Evolutionary conservation across 2,329 filamentous ascomycete species (phyloP).

Genomic region (Aulographum hederae): DNA sequence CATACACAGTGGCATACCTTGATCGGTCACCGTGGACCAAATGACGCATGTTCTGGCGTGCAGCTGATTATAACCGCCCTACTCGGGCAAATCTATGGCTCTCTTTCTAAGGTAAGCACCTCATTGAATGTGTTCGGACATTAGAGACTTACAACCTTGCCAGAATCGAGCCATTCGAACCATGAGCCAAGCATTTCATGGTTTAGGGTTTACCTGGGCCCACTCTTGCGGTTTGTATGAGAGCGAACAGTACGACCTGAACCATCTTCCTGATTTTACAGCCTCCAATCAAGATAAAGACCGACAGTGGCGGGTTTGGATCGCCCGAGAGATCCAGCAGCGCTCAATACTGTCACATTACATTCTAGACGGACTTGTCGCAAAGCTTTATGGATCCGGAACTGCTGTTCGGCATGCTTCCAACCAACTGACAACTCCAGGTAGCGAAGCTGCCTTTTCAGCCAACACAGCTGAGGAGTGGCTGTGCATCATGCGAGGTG

Average conservation of each 20-base stretch:
- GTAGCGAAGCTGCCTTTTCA: background rate
- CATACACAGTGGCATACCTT: conserved; percentile 27
- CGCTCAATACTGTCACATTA: conserved; percentile 26
- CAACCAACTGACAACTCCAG: too few species aligned
- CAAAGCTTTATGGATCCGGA: conserved; percentile 23
- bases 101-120: too few species aligned
- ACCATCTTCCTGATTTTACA: too few species aligned
- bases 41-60: conserved; percentile 24
- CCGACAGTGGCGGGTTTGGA: conserved; percentile 26
- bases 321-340: conserved; percentile 25
- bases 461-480: background rate
- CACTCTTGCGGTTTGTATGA: conserved; percentile 26
- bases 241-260: too few species aligned
- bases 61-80: conserved; percentile 25
- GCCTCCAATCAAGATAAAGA: too few species aligned
- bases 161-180: conserved; percentile 23
- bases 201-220: conserved; percentile 26
- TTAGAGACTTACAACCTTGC: conserved; percentile 22
- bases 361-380: conserved; percentile 24
- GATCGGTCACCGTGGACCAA: conserved; percentile 23
- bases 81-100: conserved; percentile 25
- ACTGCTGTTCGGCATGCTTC: conserved; percentile 24
- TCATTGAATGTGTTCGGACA: too few species aligned
- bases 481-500: too few species aligned
- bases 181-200: conserved; percentile 25